Percentiles rank a stretch among this genome's conserved stretches.
Evolutionary conservation across 345 rosid species (phyloP).

Genomic region (Bruguiera parviflora): DNA sequence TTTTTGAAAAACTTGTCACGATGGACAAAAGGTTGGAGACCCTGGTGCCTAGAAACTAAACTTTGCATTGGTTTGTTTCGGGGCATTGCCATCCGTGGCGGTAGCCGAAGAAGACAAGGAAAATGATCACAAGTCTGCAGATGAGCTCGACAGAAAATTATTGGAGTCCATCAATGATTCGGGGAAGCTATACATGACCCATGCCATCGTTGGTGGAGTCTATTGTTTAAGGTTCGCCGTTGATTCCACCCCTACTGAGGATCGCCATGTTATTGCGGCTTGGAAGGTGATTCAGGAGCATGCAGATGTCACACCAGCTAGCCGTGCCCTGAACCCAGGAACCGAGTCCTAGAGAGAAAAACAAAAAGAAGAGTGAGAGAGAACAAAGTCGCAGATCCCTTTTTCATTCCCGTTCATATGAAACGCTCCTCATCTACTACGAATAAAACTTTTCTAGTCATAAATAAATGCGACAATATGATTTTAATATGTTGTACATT

Average conservation of each 20-base stretch:
- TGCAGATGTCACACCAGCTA: not conserved
- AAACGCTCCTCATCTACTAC: too few relatives aligned
- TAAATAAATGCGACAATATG: too few relatives aligned
- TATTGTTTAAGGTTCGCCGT: conserved; percentile 43
- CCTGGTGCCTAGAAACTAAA: conserved; percentile 29
- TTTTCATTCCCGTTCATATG: too few relatives aligned
- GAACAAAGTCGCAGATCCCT: too few relatives aligned
- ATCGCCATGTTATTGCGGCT: conserved; percentile 44
- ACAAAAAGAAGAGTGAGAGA: too few relatives aligned
- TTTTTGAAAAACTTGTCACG: conserved; percentile 35
- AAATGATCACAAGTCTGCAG: conserved; percentile 4
- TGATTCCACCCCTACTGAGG: conserved; percentile 43
- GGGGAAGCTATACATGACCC: conserved; percentile 33
- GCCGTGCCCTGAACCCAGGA: too few relatives aligned
- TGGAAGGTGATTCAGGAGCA: conserved; percentile 38
- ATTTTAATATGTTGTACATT: too few relatives aligned
- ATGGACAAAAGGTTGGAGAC: conserved; percentile 36
- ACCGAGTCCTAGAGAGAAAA: too few relatives aligned
- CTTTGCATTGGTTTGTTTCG: conserved; percentile 55
- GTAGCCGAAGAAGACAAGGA: not conserved
- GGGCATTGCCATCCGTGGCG: conserved; percentile 21
- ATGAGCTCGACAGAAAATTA: conserved; percentile 27
- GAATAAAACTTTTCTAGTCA: too few relatives aligned
- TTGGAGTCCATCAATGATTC: conserved; percentile 18
- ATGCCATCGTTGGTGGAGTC: conserved; percentile 31